Evolutionary conservation across 2,329 filamentous ascomycete species (phyloP), one percentile per base, ranked within the genome.

Genomic region (Dothistroma septosporum): DNA sequence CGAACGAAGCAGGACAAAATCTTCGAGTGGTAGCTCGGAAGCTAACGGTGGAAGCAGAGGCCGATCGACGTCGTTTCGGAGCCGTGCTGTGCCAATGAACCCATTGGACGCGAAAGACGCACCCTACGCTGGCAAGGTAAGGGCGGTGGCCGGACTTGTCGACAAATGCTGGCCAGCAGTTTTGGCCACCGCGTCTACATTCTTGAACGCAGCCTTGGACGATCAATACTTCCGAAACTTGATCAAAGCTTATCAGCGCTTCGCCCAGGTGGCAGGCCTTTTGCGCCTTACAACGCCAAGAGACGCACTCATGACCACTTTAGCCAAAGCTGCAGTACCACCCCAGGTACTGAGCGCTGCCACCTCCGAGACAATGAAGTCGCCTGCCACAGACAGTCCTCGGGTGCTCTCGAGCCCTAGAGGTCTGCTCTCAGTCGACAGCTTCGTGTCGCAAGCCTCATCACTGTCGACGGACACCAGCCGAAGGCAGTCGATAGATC

Each of bases 141-240:
- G 87, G 69, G 85, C 86, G 1, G 93, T 91, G 68, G 91, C 91
- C 12, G 83, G 83, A 10, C 88, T 99, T 58, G 89, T 99, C 24
- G 91, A 95, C 4, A 84, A 90, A 66, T 97, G 93, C 74, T 99
- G 94, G 94, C 94, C 94, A 52, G 94, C 94, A 12, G 87, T 97
- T 44, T 83, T 99, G 53, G 93, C 94, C 0, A 94, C 92, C 1
- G 97, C 92, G 69, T 99, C 94, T 0, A 97, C 93, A 0, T 99
- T 97, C 72, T 78, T 99, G 19, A 95, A 96, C 72, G 91, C 94
- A 32, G 87, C 93, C 0, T 79, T 99, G 4, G 94, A 99, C 72
- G 89, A 91, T 0, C 92, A 97, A 57, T 97, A 94, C 68, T 99
- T 97, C 69, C 92, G 97, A 67, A 86, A 88, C 10, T 80, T 99